Evolutionary conservation across 805 yeast genomes (phyloP), one percentile per base, ranked within the genome.

Genomic region (Deakozyma indianensis): DNA sequence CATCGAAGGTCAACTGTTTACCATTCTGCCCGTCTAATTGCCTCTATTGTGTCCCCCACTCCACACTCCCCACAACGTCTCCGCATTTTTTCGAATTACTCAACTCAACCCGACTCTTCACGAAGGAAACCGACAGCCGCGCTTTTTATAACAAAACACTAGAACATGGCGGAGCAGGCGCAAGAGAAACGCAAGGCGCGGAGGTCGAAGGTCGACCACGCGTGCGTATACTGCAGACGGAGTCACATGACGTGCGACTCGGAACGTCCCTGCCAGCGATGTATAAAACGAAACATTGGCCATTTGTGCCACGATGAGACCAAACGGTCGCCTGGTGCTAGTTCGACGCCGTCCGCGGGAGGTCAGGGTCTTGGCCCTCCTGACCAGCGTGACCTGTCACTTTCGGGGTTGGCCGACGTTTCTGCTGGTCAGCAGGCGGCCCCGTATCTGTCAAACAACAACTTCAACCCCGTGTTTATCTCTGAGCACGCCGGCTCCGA

Each of bases 401-500:
- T 9, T 14, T 9, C 28, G 28, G 14, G 28, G 7, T 7, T 7
- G 14, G 28, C 28, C 28, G 28, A 9, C 28, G 7, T 14, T 14
- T 7, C 7, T 14, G 28, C 28, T 7, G 28, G 28, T 25, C 14
- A 7, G 28, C 14, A 7, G 14, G 28, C 28, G 7, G 28, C 28
- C 14, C 28, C 28, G 28, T 4, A n/a, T 3, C 43, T 9, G 18
- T 23, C 27, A 14, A 40, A 40, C 22, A 18, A 11, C 55, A 54
- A 66, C 44, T 22, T 21, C 41, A 45, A 65, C 50, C 92, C 94
- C 0, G 75, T 82, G 47, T 87, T 87, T 64, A 81, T 77, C 51
- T 83, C 95, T 0, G 95, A 87, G 55, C 94, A 87, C 58, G 94
- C 92, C 0, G 95, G 95, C 1, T 80, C 92, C 20, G 96, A 88